Evolutionary conservation across 257 asterid species (phyloP).

Genomic region (Lycium barbarum): DNA sequence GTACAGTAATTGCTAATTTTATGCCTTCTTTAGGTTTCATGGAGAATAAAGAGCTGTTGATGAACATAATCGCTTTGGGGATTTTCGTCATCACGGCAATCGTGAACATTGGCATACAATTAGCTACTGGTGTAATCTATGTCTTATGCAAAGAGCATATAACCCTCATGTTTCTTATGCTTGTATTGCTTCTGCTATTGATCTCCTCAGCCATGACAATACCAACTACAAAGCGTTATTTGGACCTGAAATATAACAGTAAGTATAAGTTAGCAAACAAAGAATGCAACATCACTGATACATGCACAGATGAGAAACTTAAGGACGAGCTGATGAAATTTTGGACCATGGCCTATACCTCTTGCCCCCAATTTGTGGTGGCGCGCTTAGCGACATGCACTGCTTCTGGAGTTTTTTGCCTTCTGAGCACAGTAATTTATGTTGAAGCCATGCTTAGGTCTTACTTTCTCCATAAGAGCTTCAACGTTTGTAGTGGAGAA

Average conservation of each 20-base stretch:
- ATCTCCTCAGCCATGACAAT: constrained; percentile 62
- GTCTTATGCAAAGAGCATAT: constrained; percentile 63
- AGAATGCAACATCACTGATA: constrained; percentile 41
- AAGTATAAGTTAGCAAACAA: constrained; percentile 46
- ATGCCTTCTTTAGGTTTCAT: constrained; percentile 76
- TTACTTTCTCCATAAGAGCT: constrained; percentile 55
- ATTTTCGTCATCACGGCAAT: constrained; percentile 68
- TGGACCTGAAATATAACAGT: constrained; percentile 58
- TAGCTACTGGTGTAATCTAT: constrained; percentile 75
- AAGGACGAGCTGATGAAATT: constrained; percentile 59
- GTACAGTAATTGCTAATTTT: constrained; percentile 68
- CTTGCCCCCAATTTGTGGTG: constrained; percentile 78
- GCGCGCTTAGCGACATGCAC: constrained; percentile 79
- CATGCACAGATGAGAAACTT: constrained; percentile 45
- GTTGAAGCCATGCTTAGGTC: constrained; percentile 70
- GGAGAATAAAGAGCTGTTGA: constrained; percentile 65
- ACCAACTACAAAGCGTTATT: constrained; percentile 59
- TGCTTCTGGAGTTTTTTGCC: constrained; percentile 80
- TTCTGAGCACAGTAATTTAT: constrained; percentile 53
- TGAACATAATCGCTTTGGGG: constrained; percentile 69
- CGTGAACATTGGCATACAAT: constrained; percentile 66
- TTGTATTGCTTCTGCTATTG: constrained; percentile 51
- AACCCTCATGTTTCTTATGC: constrained; percentile 53
- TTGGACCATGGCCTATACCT: constrained; percentile 96
- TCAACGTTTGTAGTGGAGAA: constrained; percentile 66